Percentiles rank a stretch among this genome's conserved stretches.
Evolutionary conservation across 2,329 filamentous ascomycete species (phyloP).

Genomic region (Neoarthrinium moseri): DNA sequence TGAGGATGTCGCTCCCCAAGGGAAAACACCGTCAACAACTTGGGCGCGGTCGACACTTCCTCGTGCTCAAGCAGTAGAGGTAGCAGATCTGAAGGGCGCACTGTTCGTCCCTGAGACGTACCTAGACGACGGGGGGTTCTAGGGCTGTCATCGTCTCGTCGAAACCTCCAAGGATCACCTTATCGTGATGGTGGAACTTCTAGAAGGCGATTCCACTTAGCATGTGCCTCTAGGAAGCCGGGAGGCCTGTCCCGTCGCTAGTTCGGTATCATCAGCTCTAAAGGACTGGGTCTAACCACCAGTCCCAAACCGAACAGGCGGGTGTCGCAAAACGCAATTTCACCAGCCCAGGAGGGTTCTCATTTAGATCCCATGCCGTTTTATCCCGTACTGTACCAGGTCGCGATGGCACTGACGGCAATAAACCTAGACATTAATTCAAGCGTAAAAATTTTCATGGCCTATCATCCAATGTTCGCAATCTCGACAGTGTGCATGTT

Average conservation of each 20-base stretch:
- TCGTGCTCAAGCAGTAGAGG: no score
- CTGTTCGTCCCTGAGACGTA: no score
- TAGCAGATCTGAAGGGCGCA: no score
- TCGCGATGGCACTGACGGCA: not conserved
- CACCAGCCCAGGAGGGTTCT: not conserved
- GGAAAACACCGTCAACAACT: no score
- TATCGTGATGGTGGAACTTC: constrained; percentile 7
- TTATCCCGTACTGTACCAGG: not conserved
- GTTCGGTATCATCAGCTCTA: constrained; percentile 1
- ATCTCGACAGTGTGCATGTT: no score
- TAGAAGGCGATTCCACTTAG: constrained; percentile 9
- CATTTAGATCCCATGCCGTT: not conserved
- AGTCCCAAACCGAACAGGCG: not conserved
- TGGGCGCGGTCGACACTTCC: no score
- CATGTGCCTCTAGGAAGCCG: not conserved
- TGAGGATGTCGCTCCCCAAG: no score
- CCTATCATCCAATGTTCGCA: no score
- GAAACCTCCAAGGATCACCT: not conserved
- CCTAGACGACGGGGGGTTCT: not conserved
- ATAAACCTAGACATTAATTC: not conserved
- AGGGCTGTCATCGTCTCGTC: constrained; percentile 8
- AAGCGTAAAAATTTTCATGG: not conserved
- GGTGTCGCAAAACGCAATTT: not conserved
- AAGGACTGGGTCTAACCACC: not conserved
- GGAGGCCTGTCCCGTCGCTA: constrained; percentile 5